These are phyloP conservation scores for Russula virescens DNA, from an alignment of 768 basidiomycete genomes.

Conservation along the genomic window DNA sequence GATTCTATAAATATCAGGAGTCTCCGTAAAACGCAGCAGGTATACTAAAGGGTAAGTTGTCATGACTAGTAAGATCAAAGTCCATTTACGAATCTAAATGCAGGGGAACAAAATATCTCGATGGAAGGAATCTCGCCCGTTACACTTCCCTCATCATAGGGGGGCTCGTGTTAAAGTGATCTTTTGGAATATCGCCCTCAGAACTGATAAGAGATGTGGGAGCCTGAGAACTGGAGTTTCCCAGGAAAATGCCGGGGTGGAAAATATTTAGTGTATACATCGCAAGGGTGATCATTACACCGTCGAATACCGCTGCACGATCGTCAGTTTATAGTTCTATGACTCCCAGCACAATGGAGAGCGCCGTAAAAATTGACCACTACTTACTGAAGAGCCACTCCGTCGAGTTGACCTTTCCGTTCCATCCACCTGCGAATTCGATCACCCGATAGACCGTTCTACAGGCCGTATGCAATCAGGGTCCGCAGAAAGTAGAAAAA, in stretches of 20 bases:
- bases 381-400: conserved; percentile 19
- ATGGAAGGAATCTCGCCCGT: not conserved
- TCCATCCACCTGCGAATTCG: conserved; percentile 18
- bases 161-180: no score
- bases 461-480: not conserved
- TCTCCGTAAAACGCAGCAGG: not conserved
- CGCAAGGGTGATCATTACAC: conserved; percentile 15
- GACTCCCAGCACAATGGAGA: not conserved
- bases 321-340: not conserved
- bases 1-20: not conserved
- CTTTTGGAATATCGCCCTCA: no score
- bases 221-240: no score
- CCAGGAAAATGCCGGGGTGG: conserved; percentile 13
- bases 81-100: not conserved
- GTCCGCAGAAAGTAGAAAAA: not conserved
- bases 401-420: conserved; percentile 15
- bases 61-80: no score
- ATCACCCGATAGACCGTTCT: conserved; percentile 18
- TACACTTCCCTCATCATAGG: no score
- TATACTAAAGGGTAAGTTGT: not conserved
- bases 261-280: conserved; percentile 18
- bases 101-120: not conserved
- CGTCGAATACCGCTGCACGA: conserved; percentile 18
- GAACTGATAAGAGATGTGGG: no score
- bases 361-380: not conserved